Evolutionary conservation across 192 early-diverging fungal genomes (phyloP), one percentile per base, ranked within the genome.

Genomic region (Backusella australiensis): DNA sequence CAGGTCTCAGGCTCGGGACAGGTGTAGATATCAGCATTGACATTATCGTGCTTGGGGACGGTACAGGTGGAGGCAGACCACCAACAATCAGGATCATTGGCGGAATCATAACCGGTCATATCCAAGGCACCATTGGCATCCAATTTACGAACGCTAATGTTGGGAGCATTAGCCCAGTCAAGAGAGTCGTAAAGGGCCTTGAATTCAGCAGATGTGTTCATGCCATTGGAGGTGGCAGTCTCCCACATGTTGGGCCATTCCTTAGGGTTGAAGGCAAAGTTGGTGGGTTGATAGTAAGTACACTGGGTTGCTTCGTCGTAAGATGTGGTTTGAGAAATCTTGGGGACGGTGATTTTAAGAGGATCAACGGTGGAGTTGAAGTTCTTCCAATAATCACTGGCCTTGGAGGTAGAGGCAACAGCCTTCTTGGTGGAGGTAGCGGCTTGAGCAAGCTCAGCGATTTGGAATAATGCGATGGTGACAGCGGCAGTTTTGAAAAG

Each of bases 1-100:
- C 87, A 85, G 29, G 86, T 87, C 63, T 84, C 71, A 8, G 80
- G 80, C 32, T 82, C 80, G 69, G 76, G 73, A 34, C 80, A 82
- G 34, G 52, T 42, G n/a, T 73, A 78, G 49, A 82, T 82, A 56
- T 82, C 80, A 29, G 41, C 73, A 29, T 75, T 68, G 42, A 82
- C 65, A 46, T 46, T 59, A 6, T 38, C 29, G 65, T 34, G 38
- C 74, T 78, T 82, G 69, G 76, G 77, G 11, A 63, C 73, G 46
- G 70, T 72, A 76, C 80, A 82, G 17, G 59, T 69, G 41, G 72
- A 66, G 65, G 83, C 81, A 65, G 82, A 81, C 85, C 85, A 86
- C 83, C 81, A 78, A 71, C 85, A 86, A 36, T 82, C 78, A 8
- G 81, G 70, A 75, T 77, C 74, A 6, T 39, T 67, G 32, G 15